A percentile compares a stretch with the other conserved stretches of the same genome.
phyloP scores from a whole-genome alignment of 345 rosid genomes.

The Rhodomyrtus tomentosa region DNA sequence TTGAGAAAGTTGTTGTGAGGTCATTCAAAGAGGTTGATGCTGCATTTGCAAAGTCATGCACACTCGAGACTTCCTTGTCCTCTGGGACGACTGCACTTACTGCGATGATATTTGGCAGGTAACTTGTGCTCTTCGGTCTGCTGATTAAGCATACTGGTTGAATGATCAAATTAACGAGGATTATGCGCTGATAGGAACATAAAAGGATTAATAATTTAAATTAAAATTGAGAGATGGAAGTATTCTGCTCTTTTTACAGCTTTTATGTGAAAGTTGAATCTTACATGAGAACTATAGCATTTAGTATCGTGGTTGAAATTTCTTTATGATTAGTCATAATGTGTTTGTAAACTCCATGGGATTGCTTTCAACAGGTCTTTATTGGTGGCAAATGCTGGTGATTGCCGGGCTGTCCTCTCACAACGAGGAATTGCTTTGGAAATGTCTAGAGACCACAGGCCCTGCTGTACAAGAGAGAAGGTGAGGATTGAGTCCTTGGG shows the following conservation, averaged over 20 bases:
- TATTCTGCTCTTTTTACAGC: background rate
- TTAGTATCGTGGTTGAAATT: background rate
- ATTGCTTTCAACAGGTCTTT: conserved; percentile 29
- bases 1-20: conserved; percentile 53
- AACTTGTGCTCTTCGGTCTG: background rate
- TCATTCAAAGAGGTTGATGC: conserved; percentile 71
- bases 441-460: conserved; percentile 75
- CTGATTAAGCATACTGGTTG: background rate
- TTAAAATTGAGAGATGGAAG: background rate
- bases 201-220: background rate
- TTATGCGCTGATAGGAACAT: background rate
- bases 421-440: conserved; percentile 47
- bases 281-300: background rate
- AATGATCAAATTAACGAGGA: background rate
- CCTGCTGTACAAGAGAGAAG: conserved; percentile 44
- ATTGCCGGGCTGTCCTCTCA: conserved; percentile 78
- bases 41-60: conserved; percentile 50
- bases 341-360: background rate
- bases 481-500: conserved; percentile 54
- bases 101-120: conserved; percentile 77
- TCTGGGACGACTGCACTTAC: conserved; percentile 91
- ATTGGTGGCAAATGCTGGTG: conserved; percentile 92
- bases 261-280: background rate
- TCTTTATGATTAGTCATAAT: background rate
- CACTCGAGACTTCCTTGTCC: conserved; percentile 30